Evolutionary conservation across 352 stramenopile genomes (phyloP).

Genomic region (Pythium folliculosum): DNA sequence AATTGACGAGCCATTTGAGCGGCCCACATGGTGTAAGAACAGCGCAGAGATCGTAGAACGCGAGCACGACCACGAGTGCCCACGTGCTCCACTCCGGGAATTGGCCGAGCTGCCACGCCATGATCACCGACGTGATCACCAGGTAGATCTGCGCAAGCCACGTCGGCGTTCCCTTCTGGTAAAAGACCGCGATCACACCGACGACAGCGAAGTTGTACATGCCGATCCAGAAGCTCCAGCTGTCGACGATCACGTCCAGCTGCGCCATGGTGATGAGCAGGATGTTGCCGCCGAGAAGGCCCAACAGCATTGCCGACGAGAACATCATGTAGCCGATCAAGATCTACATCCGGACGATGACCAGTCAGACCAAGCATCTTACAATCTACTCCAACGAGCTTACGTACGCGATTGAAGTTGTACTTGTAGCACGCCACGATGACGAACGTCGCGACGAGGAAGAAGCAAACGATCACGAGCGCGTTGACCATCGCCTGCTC

Average conservation of each 20-base stretch:
- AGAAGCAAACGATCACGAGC: conserved; percentile 89
- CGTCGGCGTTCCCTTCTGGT: conserved; percentile 80
- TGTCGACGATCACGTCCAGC: conserved; percentile 63
- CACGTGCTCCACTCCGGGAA: conserved; percentile 96
- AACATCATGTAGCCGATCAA: conserved; percentile 91
- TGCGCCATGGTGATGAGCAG: conserved; percentile 68
- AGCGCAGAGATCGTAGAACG: conserved; percentile 98
- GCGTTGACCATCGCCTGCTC: conserved; percentile 84
- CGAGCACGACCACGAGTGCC: conserved; percentile 93
- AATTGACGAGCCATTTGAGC: conserved; percentile 94
- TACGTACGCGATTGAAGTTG: conserved; percentile 76
- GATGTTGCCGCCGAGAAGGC: conserved; percentile 86
- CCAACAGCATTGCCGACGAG: conserved; percentile 84
- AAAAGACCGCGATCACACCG: conserved; percentile 89
- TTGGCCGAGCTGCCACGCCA: conserved; percentile 97
- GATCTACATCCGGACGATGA: conserved; percentile 37
- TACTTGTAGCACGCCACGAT: conserved; percentile 92
- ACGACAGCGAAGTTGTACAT: conserved; percentile 94
- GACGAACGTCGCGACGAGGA: conserved; percentile 87
- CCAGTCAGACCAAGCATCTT: background rate
- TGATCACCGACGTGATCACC: conserved; percentile 95
- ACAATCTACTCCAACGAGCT: background rate
- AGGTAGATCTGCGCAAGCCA: conserved; percentile 95
- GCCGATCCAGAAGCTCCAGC: conserved; percentile 64
- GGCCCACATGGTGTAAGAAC: conserved; percentile 99